A percentile compares a stretch with the other conserved stretches of the same genome.
Evolutionary conservation across 2,329 filamentous ascomycete species (phyloP).

Genomic region (Nigrograna mackinnonii): DNA sequence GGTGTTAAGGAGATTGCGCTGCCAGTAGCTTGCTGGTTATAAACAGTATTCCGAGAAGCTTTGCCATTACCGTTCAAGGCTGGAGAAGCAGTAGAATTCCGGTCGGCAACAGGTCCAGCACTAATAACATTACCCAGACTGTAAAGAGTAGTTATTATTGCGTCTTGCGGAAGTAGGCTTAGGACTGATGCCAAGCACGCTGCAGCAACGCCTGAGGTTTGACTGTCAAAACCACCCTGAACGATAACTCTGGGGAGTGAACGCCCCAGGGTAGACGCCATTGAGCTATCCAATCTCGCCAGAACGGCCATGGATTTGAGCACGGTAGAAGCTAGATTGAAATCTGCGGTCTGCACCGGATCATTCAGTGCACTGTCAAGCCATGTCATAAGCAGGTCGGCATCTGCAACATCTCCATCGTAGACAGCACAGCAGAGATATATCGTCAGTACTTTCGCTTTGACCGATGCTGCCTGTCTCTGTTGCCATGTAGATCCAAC

Average conservation of each 20-base stretch:
- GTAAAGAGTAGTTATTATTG: slow-evolving; percentile 92
- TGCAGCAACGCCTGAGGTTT: slow-evolving; percentile 77
- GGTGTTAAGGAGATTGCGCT: slow-evolving; percentile 80
- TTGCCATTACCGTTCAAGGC: slow-evolving; percentile 54
- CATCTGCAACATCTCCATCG: slow-evolving; percentile 79
- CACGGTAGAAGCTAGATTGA: slow-evolving; percentile 74
- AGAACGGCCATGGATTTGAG: slow-evolving; percentile 82
- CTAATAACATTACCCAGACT: slow-evolving; percentile 95
- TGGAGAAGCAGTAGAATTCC: slow-evolving; percentile 48
- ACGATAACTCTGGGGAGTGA: slow-evolving; percentile 86
- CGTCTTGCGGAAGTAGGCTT: slow-evolving; percentile 83
- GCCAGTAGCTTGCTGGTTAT: slow-evolving; percentile 59
- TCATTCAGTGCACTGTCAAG: slow-evolving; percentile 82
- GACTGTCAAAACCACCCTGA: slow-evolving; percentile 72
- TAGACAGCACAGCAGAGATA: slow-evolving; percentile 85
- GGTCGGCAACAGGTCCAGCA: slow-evolving; percentile 62
- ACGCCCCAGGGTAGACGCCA: slow-evolving; percentile 75
- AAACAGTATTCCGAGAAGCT: slow-evolving; percentile 42
- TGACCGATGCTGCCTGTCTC: slow-evolving; percentile 81
- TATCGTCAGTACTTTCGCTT: slow-evolving; percentile 77
- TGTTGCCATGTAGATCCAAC: slow-evolving; percentile 86
- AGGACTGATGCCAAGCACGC: slow-evolving; percentile 81
- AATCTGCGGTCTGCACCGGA: slow-evolving; percentile 78
- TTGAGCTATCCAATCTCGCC: slow-evolving; percentile 72
- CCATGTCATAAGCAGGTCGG: slow-evolving; percentile 80